Conservation (phyloP, 352 stramenopile species). For the Plasmopara viticola region DNA sequence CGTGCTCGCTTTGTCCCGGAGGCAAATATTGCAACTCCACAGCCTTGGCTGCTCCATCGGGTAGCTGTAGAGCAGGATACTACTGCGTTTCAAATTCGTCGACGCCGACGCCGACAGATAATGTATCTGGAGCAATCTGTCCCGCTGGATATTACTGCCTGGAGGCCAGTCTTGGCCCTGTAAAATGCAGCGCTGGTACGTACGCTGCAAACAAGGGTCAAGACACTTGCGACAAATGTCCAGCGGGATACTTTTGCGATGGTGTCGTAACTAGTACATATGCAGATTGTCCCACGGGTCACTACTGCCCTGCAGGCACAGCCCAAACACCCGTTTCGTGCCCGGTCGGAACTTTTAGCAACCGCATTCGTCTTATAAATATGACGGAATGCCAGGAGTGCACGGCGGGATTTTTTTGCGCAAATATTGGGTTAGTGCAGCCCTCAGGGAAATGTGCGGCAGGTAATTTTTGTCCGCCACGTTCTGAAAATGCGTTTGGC, state of each 20-base stretch:
- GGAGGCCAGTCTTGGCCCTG: constrained; percentile 33
- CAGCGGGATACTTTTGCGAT: constrained; percentile 63
- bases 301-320: constrained; percentile 45
- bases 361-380: constrained; percentile 27
- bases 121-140: constrained; percentile 39
- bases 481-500: constrained; percentile 37
- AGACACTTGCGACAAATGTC: constrained; percentile 33
- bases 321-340: constrained; percentile 40
- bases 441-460: constrained; percentile 35
- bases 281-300: constrained; percentile 35
- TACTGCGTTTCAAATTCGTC: constrained; percentile 64
- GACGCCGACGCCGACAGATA: constrained; percentile 40
- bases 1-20: constrained; percentile 65
- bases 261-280: constrained; percentile 35
- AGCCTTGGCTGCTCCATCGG: constrained; percentile 39
- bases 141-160: constrained; percentile 58
- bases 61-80: constrained; percentile 68
- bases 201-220: constrained; percentile 30
- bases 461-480: constrained; percentile 51
- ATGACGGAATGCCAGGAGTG: constrained; percentile 34
- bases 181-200: constrained; percentile 39
- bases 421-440: constrained; percentile 15
- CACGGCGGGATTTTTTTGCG: constrained; percentile 40
- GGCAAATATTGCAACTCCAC: constrained; percentile 47
- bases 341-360: constrained; percentile 65